Base-by-base conservation (phyloP, 2,329 filamentous ascomycete species). In the Pyricularia grisea region DNA sequence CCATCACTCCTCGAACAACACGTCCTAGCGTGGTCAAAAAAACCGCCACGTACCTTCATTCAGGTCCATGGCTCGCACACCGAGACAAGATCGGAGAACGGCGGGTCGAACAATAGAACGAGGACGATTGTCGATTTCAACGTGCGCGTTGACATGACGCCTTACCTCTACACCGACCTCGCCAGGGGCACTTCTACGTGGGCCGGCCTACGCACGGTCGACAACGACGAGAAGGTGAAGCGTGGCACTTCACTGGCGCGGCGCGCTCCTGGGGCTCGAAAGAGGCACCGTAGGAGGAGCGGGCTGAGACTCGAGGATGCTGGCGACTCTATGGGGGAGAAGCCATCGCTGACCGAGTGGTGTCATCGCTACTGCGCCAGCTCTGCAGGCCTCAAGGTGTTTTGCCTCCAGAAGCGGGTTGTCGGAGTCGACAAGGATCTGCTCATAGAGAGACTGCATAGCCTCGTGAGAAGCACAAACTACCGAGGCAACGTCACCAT, bases 311-410 rank as follows among this genome's bases (percentile, higher is more conserved):
- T 75, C 74, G 31, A 9, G n/a, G 58, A 61, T 25, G 50, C 58
- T 10, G 79, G 76, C 68, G 79, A 81, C 70, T 79, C 79, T 70
- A 77, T 85, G 69, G 70, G 72, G 11, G 73, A 73, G 70, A 79
- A 77, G 74, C 83, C 74, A 50, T 78, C 73, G 25, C 76, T 88
- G 12, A 76, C 76, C 27, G 84, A 88, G 70, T 93, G 91, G 90
- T 92, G 89, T 73, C 85, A 90, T 70, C 83, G 84, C 58, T 94
- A 87, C 78, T 89, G 87, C 73, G 84, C 84, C 2, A 87, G 84
- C 72, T 79, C 81, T 27, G 81, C 86, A 0, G 80, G 80, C 10
- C 80, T 92, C 42, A 90, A 89, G 74, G 81, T 77, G 64, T 87
- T 90, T 71, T 74, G 77, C 1, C 77, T 90, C 25, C 78, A 79